Base-by-base conservation (phyloP, 1,139 yeast species). In the Pneumocystis oryctolagi region DNA sequence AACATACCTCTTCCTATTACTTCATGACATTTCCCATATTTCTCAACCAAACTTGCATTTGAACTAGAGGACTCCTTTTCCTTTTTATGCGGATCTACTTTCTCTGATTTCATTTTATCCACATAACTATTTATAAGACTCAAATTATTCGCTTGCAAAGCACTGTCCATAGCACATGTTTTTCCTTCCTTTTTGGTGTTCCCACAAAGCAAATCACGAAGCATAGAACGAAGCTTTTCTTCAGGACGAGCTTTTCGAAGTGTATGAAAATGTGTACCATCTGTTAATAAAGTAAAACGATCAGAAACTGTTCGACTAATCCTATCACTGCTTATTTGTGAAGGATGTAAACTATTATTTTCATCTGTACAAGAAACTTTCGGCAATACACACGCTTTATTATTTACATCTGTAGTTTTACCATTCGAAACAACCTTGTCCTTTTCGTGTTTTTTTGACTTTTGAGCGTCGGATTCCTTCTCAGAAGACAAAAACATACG, bases 181-280 rank as follows among this genome's bases (percentile, higher is more conserved):
- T 75, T 66, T 84, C 87, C 0, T 95, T 63, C 62, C 63, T 40
- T 65, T 32, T 67, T 67, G 55, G 65, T 62, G n/a, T 90, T 94
- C 6, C n/a, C 40, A 9, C 70, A 68, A 31, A 67, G 57, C 65
- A 90, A 78, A 71, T 88, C 96, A 69, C 88, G 88, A 68, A 92
- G 79, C 96, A 90, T 87, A 66, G 84, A 84, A 25, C 89, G 81
- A 61, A 90, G 77, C 72, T 89, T 89, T 71, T 90, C 97, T 73
- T 89, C 97, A 68, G 97, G 80, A 70, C 85, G 84, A 12, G 90
- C 84, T 59, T 85, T 82, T 66, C 83, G 80, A 67, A 90, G 77
- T 71, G 83, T 83, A 73, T 90, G 97, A 69, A 83, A 88, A 73
- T 90, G 97, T 14, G 75, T 66, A 2, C 94, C 90, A 67, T 84